A percentile compares a stretch with the other conserved stretches of the same genome.
These are phyloP conservation scores for Xylaria venustula DNA, from an alignment of 495 filamentous ascomycete genomes.

Conservation along the genomic window DNA sequence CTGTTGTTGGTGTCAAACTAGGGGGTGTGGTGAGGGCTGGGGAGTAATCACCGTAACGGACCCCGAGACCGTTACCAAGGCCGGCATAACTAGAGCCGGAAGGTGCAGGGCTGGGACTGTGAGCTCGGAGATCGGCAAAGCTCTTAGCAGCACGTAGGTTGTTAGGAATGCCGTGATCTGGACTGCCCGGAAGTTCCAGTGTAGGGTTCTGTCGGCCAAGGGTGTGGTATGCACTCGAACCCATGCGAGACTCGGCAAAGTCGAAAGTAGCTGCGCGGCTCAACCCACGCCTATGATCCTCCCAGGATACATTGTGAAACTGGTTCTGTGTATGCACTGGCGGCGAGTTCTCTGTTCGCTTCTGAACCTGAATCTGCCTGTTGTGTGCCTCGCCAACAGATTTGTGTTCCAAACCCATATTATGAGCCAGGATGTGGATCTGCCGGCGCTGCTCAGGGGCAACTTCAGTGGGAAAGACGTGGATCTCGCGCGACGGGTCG, in stretches of 20 bases:
- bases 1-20: slow-evolving; percentile 73
- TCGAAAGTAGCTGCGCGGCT: slow-evolving; percentile 97
- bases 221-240: slow-evolving; percentile 63
- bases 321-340: slow-evolving; percentile 67
- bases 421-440: slow-evolving; percentile 91
- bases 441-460: slow-evolving; percentile 80
- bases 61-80: slow-evolving; percentile 39
- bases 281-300: slow-evolving; percentile 74
- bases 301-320: slow-evolving; percentile 62
- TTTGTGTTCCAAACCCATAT: slow-evolving; percentile 86
- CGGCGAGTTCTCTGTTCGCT: slow-evolving; percentile 54
- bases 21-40: slow-evolving; percentile 64
- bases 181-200: slow-evolving; percentile 81
- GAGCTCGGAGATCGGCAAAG: slow-evolving; percentile 91
- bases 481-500: slow-evolving; percentile 68
- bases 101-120: slow-evolving; percentile 88
- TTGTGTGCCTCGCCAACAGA: slow-evolving; percentile 84
- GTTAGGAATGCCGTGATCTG: slow-evolving; percentile 55
- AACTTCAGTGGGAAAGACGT: slow-evolving; percentile 78
- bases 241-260: slow-evolving; percentile 84
- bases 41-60: slow-evolving; percentile 56
- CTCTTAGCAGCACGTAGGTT: slow-evolving; percentile 96
- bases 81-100: slow-evolving; percentile 81
- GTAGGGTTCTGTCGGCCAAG: slow-evolving; percentile 75
- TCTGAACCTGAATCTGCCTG: slow-evolving; percentile 85